Conservation (phyloP, 2,329 filamentous ascomycete genomes). For the Colletotrichum orbiculare region DNA sequence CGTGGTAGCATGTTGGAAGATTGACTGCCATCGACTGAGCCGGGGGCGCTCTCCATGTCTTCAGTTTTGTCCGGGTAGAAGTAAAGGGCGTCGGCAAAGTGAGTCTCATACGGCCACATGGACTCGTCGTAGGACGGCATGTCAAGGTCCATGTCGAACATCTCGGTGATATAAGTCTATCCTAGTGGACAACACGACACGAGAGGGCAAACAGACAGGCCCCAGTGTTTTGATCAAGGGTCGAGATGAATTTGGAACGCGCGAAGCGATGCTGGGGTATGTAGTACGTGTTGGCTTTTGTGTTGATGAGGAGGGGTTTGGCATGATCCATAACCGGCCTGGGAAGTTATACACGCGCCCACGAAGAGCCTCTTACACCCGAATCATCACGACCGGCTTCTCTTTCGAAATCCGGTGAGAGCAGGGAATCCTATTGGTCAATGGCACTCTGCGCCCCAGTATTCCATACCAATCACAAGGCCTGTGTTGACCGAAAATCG, state of each 20-base stretch:
- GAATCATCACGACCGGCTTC: not conserved
- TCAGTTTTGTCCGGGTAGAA: too few relatives aligned
- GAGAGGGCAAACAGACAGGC: conserved; percentile 1
- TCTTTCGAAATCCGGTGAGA: conserved; percentile 4
- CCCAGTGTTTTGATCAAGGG: conserved; percentile 14
- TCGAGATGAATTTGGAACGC: too few relatives aligned
- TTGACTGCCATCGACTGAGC: too few relatives aligned
- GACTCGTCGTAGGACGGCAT: too few relatives aligned
- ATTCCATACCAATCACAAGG: conserved; percentile 17
- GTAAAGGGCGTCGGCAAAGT: too few relatives aligned
- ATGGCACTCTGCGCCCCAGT: conserved; percentile 6
- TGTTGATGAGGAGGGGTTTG: conserved; percentile 1
- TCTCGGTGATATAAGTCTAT: conserved; percentile 16
- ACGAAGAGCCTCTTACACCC: conserved; percentile 2
- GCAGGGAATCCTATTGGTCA: conserved; percentile 10
- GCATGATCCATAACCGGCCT: not conserved
- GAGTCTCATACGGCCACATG: too few relatives aligned
- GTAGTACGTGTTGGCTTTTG: conserved; percentile 1
- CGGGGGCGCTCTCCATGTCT: too few relatives aligned
- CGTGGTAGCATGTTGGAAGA: too few relatives aligned
- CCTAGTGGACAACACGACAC: conserved; percentile 3
- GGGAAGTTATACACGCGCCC: conserved; percentile 6
- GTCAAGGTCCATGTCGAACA: conserved; percentile 12
- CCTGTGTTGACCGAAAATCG: conserved; percentile 15
- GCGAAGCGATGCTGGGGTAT: not conserved